Evolutionary conservation across 2,329 filamentous ascomycete genomes (phyloP).

Genomic region (Penicillium sp.): DNA sequence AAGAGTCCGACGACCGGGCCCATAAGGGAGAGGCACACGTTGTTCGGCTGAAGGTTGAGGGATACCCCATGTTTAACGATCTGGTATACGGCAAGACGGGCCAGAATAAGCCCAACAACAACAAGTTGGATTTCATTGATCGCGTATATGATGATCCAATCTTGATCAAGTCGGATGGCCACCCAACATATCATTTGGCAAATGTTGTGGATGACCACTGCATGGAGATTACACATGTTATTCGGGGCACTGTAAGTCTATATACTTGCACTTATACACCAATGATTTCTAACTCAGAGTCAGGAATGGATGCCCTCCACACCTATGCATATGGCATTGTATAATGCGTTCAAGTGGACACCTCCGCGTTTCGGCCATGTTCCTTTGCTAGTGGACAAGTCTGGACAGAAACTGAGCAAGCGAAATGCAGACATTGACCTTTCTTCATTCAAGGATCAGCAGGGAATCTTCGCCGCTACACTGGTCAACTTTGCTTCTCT

Average conservation of each 20-base stretch:
- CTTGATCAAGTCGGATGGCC: constrained; percentile 85
- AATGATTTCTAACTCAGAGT: neutral
- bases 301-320: constrained; percentile 96
- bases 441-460: constrained; percentile 54
- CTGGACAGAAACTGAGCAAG: constrained; percentile 83
- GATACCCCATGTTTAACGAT: constrained; percentile 69
- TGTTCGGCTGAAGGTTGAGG: constrained; percentile 70
- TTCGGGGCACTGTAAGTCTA: constrained; percentile 71
- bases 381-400: constrained; percentile 67
- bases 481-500: constrained; percentile 82
- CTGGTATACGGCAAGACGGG: constrained; percentile 70
- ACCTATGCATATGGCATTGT: constrained; percentile 73
- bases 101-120: constrained; percentile 52
- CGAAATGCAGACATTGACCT: constrained; percentile 69
- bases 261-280: neutral
- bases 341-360: constrained; percentile 73
- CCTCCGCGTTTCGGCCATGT: constrained; percentile 78
- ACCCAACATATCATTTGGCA: constrained; percentile 94
- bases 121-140: constrained; percentile 47
- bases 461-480: constrained; percentile 63
- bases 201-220: constrained; percentile 95
- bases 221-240: constrained; percentile 95
- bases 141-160: constrained; percentile 77
- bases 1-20: constrained; percentile 71
- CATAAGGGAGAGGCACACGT: constrained; percentile 69